Evolutionary conservation across 2,329 filamentous ascomycete genomes (phyloP), one percentile per base, ranked within the genome.

Genomic region (Bipolaris oryzae): DNA sequence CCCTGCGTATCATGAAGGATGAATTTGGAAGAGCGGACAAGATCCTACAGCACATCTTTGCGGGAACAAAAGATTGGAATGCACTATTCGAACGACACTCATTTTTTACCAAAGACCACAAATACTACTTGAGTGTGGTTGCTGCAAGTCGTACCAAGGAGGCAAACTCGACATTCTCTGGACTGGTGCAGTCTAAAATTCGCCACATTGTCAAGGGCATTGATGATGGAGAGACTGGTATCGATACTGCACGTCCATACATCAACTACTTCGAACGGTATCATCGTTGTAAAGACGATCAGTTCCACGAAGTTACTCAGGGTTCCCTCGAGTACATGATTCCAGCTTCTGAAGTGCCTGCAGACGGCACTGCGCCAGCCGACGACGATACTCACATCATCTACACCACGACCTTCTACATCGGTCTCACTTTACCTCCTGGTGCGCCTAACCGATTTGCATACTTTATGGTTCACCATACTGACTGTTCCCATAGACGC

Each of bases 361-460:
- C 82, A 13, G 57, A 64, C 10, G 61, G 61, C 23, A 71, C 74
- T 41, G 73, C 76, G 31, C 61, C 69, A 23, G 57, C 65, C 6
- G 74, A 77, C 34, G 74, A 76, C n/a, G 74, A 77, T 25, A 75
- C 76, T 33, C 77, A 78, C 50, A 82, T 81, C 43, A 78, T 98
- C 25, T 96, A 91, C 74, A 98, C 94, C 0, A 92, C 92, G 21
- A 97, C 93, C 1, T 94, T 93, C 75, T 99, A 98, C 73, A 92
- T 99, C 71, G 95, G 95, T 34, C 82, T 98, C 45, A 89, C 94
- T 67, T 79, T 97, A 53, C 83, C 84, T 35, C 85, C 88, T 80
- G 89, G 91, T 92, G 83, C 74, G 85, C 79, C 13, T 42, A 11
- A 23, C 2, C 43, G 42, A 43, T 50, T 16, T 41, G 5, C 11